phyloP scores from a whole-genome alignment of 1,284 basidiomycete species.

The Ganoderma meredithae region DNA sequence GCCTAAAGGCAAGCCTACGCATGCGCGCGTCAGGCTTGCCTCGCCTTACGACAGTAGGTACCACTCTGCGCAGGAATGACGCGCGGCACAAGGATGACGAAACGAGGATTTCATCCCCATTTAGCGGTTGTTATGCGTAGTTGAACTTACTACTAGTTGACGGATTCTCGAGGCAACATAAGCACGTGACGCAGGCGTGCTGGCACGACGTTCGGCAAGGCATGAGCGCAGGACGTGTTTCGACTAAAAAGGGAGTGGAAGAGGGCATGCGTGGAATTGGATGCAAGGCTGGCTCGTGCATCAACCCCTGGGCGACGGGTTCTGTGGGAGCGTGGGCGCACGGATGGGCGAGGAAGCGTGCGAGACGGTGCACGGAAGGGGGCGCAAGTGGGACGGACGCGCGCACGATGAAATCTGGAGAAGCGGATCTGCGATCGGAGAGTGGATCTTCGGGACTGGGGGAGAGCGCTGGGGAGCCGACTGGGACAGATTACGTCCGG shows the following conservation, averaged over 20 bases:
- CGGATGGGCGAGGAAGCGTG: background rate
- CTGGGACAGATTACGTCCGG: slow-evolving; percentile 29
- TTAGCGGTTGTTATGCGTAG: background rate
- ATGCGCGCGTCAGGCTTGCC: background rate
- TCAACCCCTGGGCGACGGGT: background rate
- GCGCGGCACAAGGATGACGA: background rate
- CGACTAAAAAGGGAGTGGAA: slow-evolving; percentile 1
- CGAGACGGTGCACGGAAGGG: background rate
- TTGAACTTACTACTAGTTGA: background rate
- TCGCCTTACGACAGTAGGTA: background rate
- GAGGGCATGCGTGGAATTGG: background rate
- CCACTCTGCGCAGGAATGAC: background rate
- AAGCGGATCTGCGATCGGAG: slow-evolving; percentile 37
- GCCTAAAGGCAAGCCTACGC: background rate
- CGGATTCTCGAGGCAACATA: background rate
- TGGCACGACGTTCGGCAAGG: background rate
- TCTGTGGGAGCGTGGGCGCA: background rate
- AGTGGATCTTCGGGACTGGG: slow-evolving; percentile 28
- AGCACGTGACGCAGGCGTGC: background rate
- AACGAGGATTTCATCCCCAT: background rate
- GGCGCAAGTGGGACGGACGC: slow-evolving; percentile 11
- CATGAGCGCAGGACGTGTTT: background rate
- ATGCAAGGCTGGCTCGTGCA: background rate
- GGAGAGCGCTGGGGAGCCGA: slow-evolving; percentile 22
- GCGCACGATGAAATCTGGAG: slow-evolving; percentile 33